Evolutionary conservation across 2,329 filamentous ascomycete genomes (phyloP).

Genomic region (Fusarium circinatum): DNA sequence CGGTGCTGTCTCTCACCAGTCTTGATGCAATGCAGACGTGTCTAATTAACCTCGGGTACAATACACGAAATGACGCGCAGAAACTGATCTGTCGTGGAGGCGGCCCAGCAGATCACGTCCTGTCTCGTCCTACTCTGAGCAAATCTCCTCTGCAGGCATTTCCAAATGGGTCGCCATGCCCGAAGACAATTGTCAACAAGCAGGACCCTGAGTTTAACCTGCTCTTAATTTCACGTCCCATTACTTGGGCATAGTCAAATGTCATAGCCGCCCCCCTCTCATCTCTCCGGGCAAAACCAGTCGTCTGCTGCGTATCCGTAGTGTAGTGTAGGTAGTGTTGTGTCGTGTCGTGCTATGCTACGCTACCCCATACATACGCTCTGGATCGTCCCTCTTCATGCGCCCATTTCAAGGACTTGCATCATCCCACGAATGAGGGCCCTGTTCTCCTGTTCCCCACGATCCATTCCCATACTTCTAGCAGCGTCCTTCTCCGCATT

Average conservation of each 20-base stretch:
- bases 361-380: slow-evolving; percentile 31
- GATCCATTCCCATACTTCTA: slow-evolving; percentile 29
- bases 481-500: slow-evolving; percentile 34
- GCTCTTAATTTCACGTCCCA: slow-evolving; percentile 26
- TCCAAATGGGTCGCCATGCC: slow-evolving; percentile 27
- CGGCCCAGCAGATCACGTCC: slow-evolving; percentile 30
- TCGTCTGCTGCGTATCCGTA: slow-evolving; percentile 1
- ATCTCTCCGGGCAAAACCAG: slow-evolving; percentile 9
- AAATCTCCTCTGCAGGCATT: slow-evolving; percentile 15
- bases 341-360: slow-evolving; percentile 5
- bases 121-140: background rate
- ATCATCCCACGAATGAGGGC: slow-evolving; percentile 36
- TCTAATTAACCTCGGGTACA: slow-evolving; percentile 30
- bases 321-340: background rate
- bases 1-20: slow-evolving; percentile 1
- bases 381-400: slow-evolving; percentile 33
- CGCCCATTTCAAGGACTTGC: slow-evolving; percentile 29
- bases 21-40: background rate
- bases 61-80: slow-evolving; percentile 29
- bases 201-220: slow-evolving; percentile 33
- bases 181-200: slow-evolving; percentile 8
- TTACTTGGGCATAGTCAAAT: background rate
- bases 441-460: slow-evolving; percentile 28
- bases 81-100: slow-evolving; percentile 25
- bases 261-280: slow-evolving; percentile 27